Evolutionary conservation across 2,329 filamentous ascomycete genomes (phyloP), one percentile per base, ranked within the genome.

Genomic region (Monosporascus ibericus): DNA sequence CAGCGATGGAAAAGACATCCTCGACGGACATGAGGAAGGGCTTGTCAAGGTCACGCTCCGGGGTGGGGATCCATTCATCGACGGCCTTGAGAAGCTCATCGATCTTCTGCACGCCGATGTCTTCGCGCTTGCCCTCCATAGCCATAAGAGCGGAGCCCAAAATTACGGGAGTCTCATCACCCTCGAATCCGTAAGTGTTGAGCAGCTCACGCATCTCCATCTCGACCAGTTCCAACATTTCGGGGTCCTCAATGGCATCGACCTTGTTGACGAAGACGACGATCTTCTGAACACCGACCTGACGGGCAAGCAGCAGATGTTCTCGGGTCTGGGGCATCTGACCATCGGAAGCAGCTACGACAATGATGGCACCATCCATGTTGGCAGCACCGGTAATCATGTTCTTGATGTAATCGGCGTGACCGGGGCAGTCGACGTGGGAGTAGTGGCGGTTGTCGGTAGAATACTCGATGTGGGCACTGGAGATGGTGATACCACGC

Each of bases 401-500:
- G 87, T 99, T 99, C 85, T 99, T 99, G 81, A 99, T 97, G 82
- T 99, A 99, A 90, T 99, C 94, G 76, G 94, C 94, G 87, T 99
- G 94, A 76, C 94, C 94, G 54, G 94, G 94, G 77, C 94, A 99
- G 84, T 99, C 94, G 79, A 99, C 94, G 84, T 99, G 94, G 67
- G 94, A 94, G 78, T 99, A 99, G 80, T 99, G 94, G 69, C 94
- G 87, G 70, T 80, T 81, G 0, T 96, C 90, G 72, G 94, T 99
- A 65, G 90, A 78, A 81, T 97, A 99, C 80, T 99, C 94, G 77
- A 99, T 95, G 78, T 99, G 94, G 62, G 94, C 90, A 52, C 94
- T 95, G 55, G 94, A 92, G 72, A 99, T 99, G 72, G 94, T 99
- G 77, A 99, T 99, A 86, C 94, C 94, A 84, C 94, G 92, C 84